Evolutionary conservation across 805 yeast genomes (phyloP).

Genomic region (Lachancea lanzarotensis): DNA sequence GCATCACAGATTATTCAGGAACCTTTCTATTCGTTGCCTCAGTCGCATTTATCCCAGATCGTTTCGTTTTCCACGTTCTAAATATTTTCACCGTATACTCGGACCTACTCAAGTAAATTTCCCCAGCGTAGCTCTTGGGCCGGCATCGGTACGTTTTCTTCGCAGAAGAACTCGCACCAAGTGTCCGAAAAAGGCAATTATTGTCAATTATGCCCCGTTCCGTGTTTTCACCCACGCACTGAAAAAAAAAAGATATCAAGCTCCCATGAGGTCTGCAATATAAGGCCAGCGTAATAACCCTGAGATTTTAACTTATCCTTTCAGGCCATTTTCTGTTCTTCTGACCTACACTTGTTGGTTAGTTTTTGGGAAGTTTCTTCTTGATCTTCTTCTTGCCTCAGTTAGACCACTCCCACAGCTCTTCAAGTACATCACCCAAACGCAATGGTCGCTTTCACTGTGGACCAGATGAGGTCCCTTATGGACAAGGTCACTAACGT

Average conservation of each 20-base stretch:
- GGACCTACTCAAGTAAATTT: no score
- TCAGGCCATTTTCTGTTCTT: background rate
- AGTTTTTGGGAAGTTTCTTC: background rate
- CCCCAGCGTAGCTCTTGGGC: background rate
- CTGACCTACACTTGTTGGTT: background rate
- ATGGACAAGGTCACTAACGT: conserved; percentile 99
- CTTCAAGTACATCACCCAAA: conserved; percentile 2
- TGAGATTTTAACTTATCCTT: background rate
- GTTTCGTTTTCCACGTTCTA: no score
- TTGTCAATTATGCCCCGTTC: background rate
- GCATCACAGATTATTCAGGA: no score
- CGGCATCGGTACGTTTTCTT: background rate
- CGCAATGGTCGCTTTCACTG: conserved; percentile 45
- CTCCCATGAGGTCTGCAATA: background rate
- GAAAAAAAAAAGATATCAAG: background rate
- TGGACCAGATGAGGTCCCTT: conserved; percentile 93
- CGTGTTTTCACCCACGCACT: background rate
- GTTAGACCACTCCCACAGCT: conserved; percentile 4
- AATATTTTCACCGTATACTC: no score
- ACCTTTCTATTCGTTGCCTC: no score
- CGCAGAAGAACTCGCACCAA: background rate
- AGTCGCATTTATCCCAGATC: no score
- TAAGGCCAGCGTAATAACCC: background rate
- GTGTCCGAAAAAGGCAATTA: background rate
- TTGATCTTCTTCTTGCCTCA: background rate